Percentiles rank a stretch among this genome's conserved stretches.
Conservation (phyloP, 225 moss, liverwort and hornwort species). For the Pseudoscleropodium purum region DNA sequence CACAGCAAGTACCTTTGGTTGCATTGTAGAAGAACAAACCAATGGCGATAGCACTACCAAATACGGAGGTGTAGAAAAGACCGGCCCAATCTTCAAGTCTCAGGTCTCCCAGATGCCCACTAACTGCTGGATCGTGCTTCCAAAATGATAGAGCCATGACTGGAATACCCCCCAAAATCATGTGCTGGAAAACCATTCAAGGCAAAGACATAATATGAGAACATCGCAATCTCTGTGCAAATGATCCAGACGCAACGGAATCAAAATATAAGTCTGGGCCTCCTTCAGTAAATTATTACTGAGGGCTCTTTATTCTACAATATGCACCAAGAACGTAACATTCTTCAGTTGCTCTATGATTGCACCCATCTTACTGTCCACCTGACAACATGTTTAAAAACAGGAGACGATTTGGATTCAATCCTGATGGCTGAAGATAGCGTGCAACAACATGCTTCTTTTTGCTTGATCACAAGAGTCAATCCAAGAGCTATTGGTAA, state of each 20-base stretch:
- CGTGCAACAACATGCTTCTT: background rate
- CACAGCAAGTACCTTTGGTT: constrained; percentile 10
- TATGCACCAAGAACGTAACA: background rate
- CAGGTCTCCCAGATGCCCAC: constrained; percentile 62
- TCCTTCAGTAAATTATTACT: background rate
- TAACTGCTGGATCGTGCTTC: constrained; percentile 71
- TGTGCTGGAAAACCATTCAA: constrained; percentile 16
- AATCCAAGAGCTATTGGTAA: background rate
- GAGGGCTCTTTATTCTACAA: background rate
- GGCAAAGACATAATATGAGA: background rate
- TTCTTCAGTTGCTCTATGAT: too few relatives aligned
- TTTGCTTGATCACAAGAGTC: too few relatives aligned
- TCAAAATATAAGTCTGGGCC: background rate
- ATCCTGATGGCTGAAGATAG: background rate
- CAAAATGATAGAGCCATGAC: constrained; percentile 30
- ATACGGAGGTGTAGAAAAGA: constrained; percentile 61
- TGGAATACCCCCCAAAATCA: constrained; percentile 21
- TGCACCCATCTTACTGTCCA: background rate
- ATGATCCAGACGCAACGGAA: background rate
- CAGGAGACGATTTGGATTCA: background rate
- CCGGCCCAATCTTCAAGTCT: constrained; percentile 52
- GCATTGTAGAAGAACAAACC: constrained; percentile 56
- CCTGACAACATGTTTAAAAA: background rate
- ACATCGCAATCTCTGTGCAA: background rate
- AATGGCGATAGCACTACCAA: constrained; percentile 72